phyloP scores from a whole-genome alignment of 2,329 filamentous ascomycete species.

The Botryotinia calthae region DNA sequence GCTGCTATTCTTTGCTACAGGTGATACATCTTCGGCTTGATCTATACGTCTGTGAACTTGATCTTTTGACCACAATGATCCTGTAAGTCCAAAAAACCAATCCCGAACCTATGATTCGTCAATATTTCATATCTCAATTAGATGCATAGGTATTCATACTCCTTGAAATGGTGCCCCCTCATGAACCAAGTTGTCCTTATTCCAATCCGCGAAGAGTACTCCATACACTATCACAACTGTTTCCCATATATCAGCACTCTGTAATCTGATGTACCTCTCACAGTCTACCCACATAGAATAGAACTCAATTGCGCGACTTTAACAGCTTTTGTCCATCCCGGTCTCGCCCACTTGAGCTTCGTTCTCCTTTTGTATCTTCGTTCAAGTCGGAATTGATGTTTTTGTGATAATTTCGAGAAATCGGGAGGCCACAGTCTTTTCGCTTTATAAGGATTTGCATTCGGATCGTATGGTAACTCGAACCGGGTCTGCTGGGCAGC shows the following conservation, averaged over 20 bases:
- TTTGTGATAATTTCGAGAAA: conserved; percentile 64
- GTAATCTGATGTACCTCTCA: neutral
- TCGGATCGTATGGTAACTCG: conserved; percentile 35
- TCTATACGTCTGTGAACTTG: conserved; percentile 26
- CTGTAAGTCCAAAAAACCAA: conserved; percentile 43
- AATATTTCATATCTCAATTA: conserved; percentile 11
- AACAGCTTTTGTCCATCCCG: conserved; percentile 62
- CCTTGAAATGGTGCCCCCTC: conserved; percentile 49
- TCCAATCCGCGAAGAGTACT: conserved; percentile 62
- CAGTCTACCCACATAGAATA: conserved; percentile 34
- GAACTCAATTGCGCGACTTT: conserved; percentile 57
- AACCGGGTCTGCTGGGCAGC: conserved; percentile 41
- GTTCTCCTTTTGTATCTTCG: conserved; percentile 73
- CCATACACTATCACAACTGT: conserved; percentile 54
- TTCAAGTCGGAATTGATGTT: conserved; percentile 76
- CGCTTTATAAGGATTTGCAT: conserved; percentile 59
- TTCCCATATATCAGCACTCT: conserved; percentile 16
- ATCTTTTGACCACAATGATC: conserved; percentile 37
- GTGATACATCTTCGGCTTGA: conserved; percentile 28
- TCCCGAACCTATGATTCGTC: conserved; percentile 41
- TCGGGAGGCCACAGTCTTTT: conserved; percentile 78
- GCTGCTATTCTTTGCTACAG: conserved; percentile 24
- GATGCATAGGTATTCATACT: conserved; percentile 41
- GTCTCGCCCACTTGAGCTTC: conserved; percentile 58
- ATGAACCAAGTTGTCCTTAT: conserved; percentile 31